phyloP scores from a whole-genome alignment of 257 asterid genomes.

The Nemophila menziesii region DNA sequence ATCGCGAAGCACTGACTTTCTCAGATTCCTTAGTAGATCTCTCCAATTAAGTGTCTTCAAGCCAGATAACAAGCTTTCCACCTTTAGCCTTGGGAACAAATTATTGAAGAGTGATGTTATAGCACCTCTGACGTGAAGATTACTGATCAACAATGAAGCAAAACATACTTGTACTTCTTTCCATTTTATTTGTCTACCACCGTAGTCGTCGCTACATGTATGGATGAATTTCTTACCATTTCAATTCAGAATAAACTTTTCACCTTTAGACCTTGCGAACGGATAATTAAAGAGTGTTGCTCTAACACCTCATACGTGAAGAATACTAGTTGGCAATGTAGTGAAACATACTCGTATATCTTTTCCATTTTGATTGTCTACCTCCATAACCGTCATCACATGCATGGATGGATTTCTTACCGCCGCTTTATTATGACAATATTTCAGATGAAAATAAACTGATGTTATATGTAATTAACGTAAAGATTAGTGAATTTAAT shows the following conservation, averaged over 20 bases:
- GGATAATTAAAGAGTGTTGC: slow-evolving; percentile 90
- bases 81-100: no score
- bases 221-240: no score
- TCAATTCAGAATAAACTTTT: no score
- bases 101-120: no score
- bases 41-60: slow-evolving; percentile 90
- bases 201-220: no score
- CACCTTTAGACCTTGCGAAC: slow-evolving; percentile 81
- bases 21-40: slow-evolving; percentile 94
- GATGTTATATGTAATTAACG: no score
- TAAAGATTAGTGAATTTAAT: no score
- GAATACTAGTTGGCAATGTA: slow-evolving; percentile 93
- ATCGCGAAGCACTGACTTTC: slow-evolving; percentile 82
- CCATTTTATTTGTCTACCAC: no score
- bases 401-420: slow-evolving; percentile 30
- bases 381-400: slow-evolving; percentile 27
- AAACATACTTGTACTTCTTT: no score
- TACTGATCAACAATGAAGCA: no score
- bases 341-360: slow-evolving; percentile 82
- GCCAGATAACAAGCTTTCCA: slow-evolving; percentile 80
- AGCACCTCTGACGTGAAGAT: no score
- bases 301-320: slow-evolving; percentile 96
- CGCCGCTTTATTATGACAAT: slow-evolving; percentile 10
- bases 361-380: not conserved
- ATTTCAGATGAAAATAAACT: no score